Percentiles rank a stretch among this genome's conserved stretches.
These are phyloP conservation scores for Penicillium sclerotigenum DNA, from an alignment of 2,329 filamentous ascomycete genomes.

Conservation along the genomic window DNA sequence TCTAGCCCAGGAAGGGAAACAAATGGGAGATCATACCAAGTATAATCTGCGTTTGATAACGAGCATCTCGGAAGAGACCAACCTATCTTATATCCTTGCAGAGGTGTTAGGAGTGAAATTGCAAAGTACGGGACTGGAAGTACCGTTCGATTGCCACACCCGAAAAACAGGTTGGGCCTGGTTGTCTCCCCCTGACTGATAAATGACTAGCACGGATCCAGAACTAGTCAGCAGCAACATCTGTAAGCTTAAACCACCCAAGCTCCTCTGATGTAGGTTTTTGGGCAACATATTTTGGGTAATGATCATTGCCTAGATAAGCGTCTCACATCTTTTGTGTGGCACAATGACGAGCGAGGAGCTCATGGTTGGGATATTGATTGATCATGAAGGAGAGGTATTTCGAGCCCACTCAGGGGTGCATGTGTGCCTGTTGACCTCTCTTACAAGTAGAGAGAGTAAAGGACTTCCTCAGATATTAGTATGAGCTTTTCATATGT, in stretches of 20 bases:
- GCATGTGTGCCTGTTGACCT: constrained; percentile 1
- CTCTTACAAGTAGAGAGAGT: background rate
- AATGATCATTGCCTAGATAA: background rate
- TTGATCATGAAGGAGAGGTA: constrained; percentile 11
- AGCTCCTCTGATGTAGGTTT: background rate
- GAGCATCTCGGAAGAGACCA: background rate
- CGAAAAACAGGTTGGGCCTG: background rate
- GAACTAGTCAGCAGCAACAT: constrained; percentile 4
- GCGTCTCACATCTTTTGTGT: constrained; percentile 8
- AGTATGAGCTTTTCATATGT: background rate
- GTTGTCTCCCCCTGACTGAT: background rate
- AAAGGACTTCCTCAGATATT: background rate
- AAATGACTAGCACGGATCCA: background rate
- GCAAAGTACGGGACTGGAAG: background rate
- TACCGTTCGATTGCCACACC: background rate
- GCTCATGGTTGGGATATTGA: constrained; percentile 8
- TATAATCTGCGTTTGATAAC: background rate
- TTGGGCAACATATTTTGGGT: constrained; percentile 1
- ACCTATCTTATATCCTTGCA: background rate
- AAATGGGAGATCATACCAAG: background rate
- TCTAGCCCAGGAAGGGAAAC: background rate
- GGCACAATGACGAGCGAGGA: constrained; percentile 20
- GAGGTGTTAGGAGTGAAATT: background rate
- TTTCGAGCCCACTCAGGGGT: background rate
- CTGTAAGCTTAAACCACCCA: background rate